Evolutionary conservation across 371 early-diverging fungal species (phyloP), one percentile per base, ranked within the genome.

Genomic region (Mucor irregularis): DNA sequence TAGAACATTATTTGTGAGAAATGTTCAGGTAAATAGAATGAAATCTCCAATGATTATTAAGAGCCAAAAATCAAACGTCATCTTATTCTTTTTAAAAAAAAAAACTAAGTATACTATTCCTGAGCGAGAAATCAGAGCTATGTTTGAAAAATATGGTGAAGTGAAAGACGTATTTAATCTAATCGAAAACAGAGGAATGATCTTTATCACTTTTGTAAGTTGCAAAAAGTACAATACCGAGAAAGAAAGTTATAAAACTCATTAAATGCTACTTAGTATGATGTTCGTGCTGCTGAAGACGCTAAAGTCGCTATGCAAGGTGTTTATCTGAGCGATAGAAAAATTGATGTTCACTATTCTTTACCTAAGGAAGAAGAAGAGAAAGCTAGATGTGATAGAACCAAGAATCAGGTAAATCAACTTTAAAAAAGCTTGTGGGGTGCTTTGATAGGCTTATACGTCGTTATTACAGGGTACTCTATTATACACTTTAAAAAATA

Each of bases 341-440:
- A 73, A 53, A 73, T 83, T 45, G 83, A 83, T 57, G 79, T 83
- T 11, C 82, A 81, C 49, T 83, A 78, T 65, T 81, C 82, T n/a
- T 49, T 83, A 13, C 83, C 83, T 13, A 81, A 81, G 40, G 80
- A 76, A 43, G 75, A 79, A 50, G 75, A 80, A 47, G 66, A 73
- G 30, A 59, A 68, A 31, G 65, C 68, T 26, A 58, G 62, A 53
- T 81, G 82, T 60, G 82, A 81, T 50, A 49, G 70, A 53, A 66
- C 64, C 25, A 81, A 78, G 31, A 83, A 83, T 45, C 83, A 83
- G 77, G 82, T 77, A 39, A 34, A 3, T 42, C 9, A n/a, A n/a
- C n/a, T n/a, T n/a, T n/a, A n/a, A n/a, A n/a, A n/a, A n/a, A n/a
- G n/a, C n/a, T n/a, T n/a, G n/a, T n/a, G n/a, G n/a, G n/a, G n/a